Conservation (phyloP, 805 yeast species). For the Zygotorulaspora chibaensis region DNA sequence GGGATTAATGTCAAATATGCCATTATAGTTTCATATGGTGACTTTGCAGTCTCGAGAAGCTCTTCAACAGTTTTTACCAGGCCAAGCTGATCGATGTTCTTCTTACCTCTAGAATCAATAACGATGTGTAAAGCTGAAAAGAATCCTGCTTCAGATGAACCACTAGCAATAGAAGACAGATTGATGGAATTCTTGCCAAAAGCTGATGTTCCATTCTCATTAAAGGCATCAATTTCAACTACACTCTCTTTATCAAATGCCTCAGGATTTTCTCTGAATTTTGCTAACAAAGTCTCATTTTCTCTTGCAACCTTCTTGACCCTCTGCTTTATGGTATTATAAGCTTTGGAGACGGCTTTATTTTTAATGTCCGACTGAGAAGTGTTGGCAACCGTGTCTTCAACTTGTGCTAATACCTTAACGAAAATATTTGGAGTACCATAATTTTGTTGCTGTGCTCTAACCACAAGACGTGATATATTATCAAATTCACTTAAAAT, state of each 20-base stretch:
- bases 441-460: constrained; percentile 68
- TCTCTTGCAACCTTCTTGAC: constrained; percentile 76
- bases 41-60: constrained; percentile 46
- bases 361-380: constrained; percentile 63
- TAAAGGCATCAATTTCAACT: constrained; percentile 29
- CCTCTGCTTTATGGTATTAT: constrained; percentile 84
- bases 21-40: constrained; percentile 72
- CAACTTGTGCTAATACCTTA: constrained; percentile 64
- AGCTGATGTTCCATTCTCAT: constrained; percentile 34
- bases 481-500: constrained; percentile 76
- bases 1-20: constrained; percentile 80
- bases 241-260: constrained; percentile 56
- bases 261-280: constrained; percentile 67
- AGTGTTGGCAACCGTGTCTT: constrained; percentile 57
- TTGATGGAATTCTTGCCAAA: constrained; percentile 32
- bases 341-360: constrained; percentile 82
- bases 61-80: constrained; percentile 70
- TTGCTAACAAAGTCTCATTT: constrained; percentile 52
- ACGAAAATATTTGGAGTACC: constrained; percentile 70
- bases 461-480: constrained; percentile 59
- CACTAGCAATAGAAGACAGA: constrained; percentile 30
- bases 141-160: constrained; percentile 44
- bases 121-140: constrained; percentile 71
- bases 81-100: constrained; percentile 78
- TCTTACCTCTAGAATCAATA: constrained; percentile 91